Evolutionary conservation across 306 rosid species (phyloP).

Genomic region (Glycine soja): DNA sequence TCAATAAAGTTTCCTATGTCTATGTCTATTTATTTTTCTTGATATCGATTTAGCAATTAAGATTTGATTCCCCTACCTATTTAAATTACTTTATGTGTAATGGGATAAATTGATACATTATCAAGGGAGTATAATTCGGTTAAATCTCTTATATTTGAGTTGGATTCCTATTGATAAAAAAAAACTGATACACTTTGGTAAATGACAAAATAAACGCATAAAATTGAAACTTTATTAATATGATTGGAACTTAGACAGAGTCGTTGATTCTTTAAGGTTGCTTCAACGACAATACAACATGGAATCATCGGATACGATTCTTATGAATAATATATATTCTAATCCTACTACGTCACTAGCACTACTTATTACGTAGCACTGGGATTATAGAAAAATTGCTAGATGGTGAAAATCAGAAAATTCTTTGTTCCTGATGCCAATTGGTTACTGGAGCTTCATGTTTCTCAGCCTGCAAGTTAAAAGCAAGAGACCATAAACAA

Average conservation of each 20-base stretch:
- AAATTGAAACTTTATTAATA: slow-evolving; percentile 36
- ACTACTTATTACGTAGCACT: slow-evolving; percentile 19
- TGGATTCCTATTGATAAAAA: too few relatives aligned
- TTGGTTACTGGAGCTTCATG: slow-evolving; percentile 63
- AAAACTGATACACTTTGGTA: not conserved
- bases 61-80: not conserved
- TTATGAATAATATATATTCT: slow-evolving; percentile 32
- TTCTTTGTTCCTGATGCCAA: slow-evolving; percentile 37
- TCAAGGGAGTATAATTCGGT: too few relatives aligned
- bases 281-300: slow-evolving; percentile 45
- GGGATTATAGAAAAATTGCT: slow-evolving; percentile 18
- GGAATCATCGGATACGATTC: slow-evolving; percentile 50
- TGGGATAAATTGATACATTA: not conserved
- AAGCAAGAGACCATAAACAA: not conserved
- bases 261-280: slow-evolving; percentile 35
- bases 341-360: slow-evolving; percentile 37
- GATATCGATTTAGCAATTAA: slow-evolving; percentile 5
- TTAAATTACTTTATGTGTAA: not conserved
- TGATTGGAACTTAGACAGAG: slow-evolving; percentile 28
- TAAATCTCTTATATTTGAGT: too few relatives aligned
- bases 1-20: not conserved
- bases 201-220: not conserved
- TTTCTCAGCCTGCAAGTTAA: slow-evolving; percentile 67
- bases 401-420: slow-evolving; percentile 12
- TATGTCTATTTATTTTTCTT: not conserved